Conservation (phyloP, 148 eudicot species). For the Nyssa sinensis region DNA sequence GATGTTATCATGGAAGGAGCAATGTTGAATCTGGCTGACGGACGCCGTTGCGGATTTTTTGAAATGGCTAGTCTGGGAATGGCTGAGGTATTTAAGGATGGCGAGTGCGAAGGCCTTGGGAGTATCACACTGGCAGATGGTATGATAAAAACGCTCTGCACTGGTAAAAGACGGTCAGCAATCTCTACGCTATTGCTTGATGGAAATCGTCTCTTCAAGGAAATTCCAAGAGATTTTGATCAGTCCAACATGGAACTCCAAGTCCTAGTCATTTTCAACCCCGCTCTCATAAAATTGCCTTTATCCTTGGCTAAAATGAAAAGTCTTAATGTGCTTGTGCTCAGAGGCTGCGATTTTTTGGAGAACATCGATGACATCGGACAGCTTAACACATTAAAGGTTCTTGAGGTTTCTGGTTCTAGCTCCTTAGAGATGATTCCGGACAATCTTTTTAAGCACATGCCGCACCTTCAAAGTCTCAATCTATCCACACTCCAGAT, state of each 20-base stretch:
- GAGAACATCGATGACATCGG: not conserved
- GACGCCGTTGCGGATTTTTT: too few species aligned
- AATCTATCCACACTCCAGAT: too few species aligned
- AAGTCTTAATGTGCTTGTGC: constrained; percentile 10
- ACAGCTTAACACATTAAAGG: not conserved
- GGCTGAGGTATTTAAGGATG: too few species aligned
- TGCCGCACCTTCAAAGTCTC: constrained; percentile 12
- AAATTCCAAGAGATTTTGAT: too few species aligned
- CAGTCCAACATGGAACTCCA: too few species aligned
- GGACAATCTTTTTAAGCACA: not conserved
- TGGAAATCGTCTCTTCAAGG: not conserved
- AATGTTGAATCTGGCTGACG: too few species aligned
- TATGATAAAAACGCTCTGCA: constrained; percentile 11
- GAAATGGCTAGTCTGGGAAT: not conserved
- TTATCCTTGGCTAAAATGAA: not conserved
- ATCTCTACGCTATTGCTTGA: constrained; percentile 4
- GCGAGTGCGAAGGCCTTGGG: too few species aligned
- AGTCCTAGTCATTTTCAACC: constrained; percentile 9
- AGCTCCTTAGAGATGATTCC: not conserved
- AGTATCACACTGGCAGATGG: constrained; percentile 16
- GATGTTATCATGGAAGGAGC: too few species aligned
- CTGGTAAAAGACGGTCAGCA: not conserved
- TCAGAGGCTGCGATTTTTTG: constrained; percentile 20
- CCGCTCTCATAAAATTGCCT: not conserved
- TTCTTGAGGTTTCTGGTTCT: constrained; percentile 19